Percentiles rank a stretch among this genome's conserved stretches.
These are phyloP conservation scores for Cercis canadensis DNA, from an alignment of 306 rosid genomes.

Conservation along the genomic window DNA sequence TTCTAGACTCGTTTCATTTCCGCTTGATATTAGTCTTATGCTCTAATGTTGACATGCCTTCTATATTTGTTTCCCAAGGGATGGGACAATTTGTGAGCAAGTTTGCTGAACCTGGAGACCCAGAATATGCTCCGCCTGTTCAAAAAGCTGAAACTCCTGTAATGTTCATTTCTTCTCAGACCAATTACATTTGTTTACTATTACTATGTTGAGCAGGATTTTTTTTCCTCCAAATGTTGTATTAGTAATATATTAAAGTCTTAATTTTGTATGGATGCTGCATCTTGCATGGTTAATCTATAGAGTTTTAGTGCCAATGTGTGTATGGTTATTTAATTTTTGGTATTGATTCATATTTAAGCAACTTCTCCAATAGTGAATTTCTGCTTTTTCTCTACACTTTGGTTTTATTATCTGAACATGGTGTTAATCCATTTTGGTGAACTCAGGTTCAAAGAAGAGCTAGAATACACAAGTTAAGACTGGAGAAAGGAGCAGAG, in stretches of 20 bases:
- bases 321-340: not conserved
- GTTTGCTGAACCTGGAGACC: constrained; percentile 82
- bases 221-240: too few species aligned
- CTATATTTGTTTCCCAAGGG: constrained; percentile 52
- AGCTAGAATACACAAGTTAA: constrained; percentile 82
- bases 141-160: constrained; percentile 85
- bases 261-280: constrained; percentile 12
- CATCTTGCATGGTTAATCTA: not conserved
- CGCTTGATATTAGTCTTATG: constrained; percentile 5
- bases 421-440: constrained; percentile 33
- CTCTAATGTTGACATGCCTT: not conserved
- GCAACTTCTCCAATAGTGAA: not conserved
- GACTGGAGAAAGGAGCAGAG: constrained; percentile 88
- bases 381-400: not conserved
- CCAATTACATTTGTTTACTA: not conserved
- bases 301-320: constrained; percentile 1
- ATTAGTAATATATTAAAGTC: not conserved
- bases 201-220: not conserved
- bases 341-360: not conserved
- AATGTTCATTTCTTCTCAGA: constrained; percentile 36
- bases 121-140: constrained; percentile 80
- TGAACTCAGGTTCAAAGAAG: constrained; percentile 68
- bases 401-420: not conserved
- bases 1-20: constrained; percentile 2
- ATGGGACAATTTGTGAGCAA: constrained; percentile 85